Base-by-base conservation (phyloP, 2,329 filamentous ascomycete species). In the Cordyceps farinosa region DNA sequence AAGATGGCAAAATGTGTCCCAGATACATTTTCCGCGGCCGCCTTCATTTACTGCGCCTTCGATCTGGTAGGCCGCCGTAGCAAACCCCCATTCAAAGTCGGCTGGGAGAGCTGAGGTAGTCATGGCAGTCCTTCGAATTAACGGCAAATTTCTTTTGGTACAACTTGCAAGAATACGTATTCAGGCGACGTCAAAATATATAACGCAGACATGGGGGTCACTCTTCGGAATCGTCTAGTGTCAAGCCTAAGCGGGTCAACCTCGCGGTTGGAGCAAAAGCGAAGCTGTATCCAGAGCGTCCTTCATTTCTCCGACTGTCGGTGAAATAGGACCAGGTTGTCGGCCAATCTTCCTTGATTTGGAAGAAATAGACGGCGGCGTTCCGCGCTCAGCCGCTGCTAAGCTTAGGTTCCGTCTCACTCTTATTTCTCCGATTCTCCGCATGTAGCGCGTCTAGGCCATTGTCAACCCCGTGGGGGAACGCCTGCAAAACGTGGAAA, bases 61-160 rank as follows among this genome's bases (percentile, higher is more conserved):
- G n/a, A 80, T 74, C 64, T 80, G 78, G 64, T 78, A 77, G 1
- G 78, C 73, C 0, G 77, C 77, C 0, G 78, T 80, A 15, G 78
- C 76, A 56, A 75, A 77, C 1, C 78, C 78, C 69, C 74, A 77
- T 58, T 73, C 65, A 57, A 80, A 80, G 64, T 77, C 71, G 5
- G 65, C 63, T 3, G 75, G 74, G 1, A 79, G 69, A n/a, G 66
- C 40, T n/a, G 55, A 56, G 38, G 17, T 22, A 1, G 55, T n/a
- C 52, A 58, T 54, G 13, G 54, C 22, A 11, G 17, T 15, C 4
- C 4, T 32, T 17, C 9, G 13, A n/a, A 2, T 9, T 50, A 30
- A 29, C 10, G 45, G 17, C 5, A 8, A 51, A 22, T 5, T 9
- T 48, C 1, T 1, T 30, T 27, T n/a, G 11, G 44, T n/a, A 11